phyloP scores from a whole-genome alignment of 371 early-diverging fungal species.

The Blakeslea trispora region DNA sequence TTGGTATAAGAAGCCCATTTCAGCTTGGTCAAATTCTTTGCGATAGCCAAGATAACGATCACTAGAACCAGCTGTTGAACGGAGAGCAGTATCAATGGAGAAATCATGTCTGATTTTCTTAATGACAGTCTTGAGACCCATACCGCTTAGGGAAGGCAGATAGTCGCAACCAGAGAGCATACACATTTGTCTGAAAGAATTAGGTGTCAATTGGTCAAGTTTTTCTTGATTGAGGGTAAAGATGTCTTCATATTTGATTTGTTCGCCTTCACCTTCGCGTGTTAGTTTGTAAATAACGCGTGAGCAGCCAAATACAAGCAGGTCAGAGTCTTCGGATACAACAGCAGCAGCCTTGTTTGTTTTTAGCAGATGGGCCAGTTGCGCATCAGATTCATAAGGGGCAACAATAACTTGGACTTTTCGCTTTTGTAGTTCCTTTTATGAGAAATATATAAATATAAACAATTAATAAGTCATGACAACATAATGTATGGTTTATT shows the following conservation, averaged over 20 bases:
- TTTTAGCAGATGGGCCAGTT: constrained; percentile 85
- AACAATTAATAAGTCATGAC: not conserved
- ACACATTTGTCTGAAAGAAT: constrained; percentile 58
- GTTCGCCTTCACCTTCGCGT: constrained; percentile 54
- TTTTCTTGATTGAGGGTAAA: not conserved
- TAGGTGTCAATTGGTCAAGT: not conserved
- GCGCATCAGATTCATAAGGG: constrained; percentile 99
- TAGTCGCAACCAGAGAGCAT: constrained; percentile 98
- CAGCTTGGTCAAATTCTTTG: constrained; percentile 65
- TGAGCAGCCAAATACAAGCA: constrained; percentile 92
- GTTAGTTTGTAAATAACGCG: constrained; percentile 81
- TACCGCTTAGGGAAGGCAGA: constrained; percentile 75
- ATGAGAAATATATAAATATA: not conserved
- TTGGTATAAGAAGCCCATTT: constrained; percentile 79
- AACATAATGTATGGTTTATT: not conserved
- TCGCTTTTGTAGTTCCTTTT: constrained; percentile 61
- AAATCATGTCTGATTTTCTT: not conserved
- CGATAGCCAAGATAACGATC: constrained; percentile 51
- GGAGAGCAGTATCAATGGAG: not conserved
- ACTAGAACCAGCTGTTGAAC: not conserved
- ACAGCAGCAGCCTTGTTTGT: constrained; percentile 76
- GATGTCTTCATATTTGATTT: constrained; percentile 5
- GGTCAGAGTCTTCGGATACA: constrained; percentile 97
- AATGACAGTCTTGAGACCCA: constrained; percentile 86
- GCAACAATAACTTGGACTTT: constrained; percentile 87